These are phyloP conservation scores for Candida smagusa DNA, from an alignment of 1,139 yeast species.

Conservation along the genomic window DNA sequence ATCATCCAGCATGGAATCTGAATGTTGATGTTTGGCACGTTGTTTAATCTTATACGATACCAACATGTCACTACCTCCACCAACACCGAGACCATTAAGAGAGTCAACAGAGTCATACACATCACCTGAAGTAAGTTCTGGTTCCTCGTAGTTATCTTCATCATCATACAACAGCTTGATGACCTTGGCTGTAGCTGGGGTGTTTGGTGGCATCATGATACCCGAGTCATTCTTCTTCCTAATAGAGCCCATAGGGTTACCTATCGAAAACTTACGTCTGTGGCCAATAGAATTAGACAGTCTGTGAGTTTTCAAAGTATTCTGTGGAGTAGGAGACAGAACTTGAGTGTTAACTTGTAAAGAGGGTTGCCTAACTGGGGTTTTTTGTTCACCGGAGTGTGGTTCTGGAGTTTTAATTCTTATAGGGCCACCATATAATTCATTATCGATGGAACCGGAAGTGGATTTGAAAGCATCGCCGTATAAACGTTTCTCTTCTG, in stretches of 20 bases:
- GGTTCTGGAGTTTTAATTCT: slow-evolving; percentile 28
- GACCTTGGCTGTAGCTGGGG: slow-evolving; percentile 49
- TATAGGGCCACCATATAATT: slow-evolving; percentile 12
- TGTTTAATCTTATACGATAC: slow-evolving; percentile 59
- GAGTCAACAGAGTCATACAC: slow-evolving; percentile 65
- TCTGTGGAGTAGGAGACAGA: slow-evolving; percentile 26
- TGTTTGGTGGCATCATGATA: slow-evolving; percentile 44
- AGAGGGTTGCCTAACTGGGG: slow-evolving; percentile 41
- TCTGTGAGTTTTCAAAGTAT: slow-evolving; percentile 21
- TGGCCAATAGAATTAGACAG: slow-evolving; percentile 40
- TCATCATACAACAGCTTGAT: slow-evolving; percentile 38
- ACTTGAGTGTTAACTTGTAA: slow-evolving; percentile 30
- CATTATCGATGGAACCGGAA: slow-evolving; percentile 28
- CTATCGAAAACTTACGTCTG: slow-evolving; percentile 62
- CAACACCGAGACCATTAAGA: slow-evolving; percentile 43
- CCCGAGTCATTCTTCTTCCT: slow-evolving; percentile 49
- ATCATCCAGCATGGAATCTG: slow-evolving; percentile 24
- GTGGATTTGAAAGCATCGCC: slow-evolving; percentile 45
- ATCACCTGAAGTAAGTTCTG: slow-evolving; percentile 23
- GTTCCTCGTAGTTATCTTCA: slow-evolving; percentile 32
- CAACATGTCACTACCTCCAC: slow-evolving; percentile 66
- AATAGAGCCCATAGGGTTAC: slow-evolving; percentile 47
- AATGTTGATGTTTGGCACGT: slow-evolving; percentile 34
- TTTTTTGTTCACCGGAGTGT: slow-evolving; percentile 13
- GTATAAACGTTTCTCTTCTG: slow-evolving; percentile 37